A percentile compares a stretch with the other conserved stretches of the same genome.
Evolutionary conservation across 2,329 filamentous ascomycete genomes (phyloP).

Genomic region (Davidsoniella eucalypti): DNA sequence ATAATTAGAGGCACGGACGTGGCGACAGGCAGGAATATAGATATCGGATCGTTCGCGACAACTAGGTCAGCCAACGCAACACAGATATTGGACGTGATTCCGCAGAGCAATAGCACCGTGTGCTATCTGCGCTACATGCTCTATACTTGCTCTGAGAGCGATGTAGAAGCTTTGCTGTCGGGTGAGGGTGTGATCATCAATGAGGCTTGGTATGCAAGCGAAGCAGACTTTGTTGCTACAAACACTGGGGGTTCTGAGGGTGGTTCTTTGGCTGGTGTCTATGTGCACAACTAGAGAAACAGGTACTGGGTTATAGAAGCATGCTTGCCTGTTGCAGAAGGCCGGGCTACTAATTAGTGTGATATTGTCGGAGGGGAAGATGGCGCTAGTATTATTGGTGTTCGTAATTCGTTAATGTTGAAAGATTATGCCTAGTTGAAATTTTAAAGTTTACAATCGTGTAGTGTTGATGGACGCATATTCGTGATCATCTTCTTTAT

Average conservation of each 20-base stretch:
- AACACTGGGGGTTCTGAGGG: background rate
- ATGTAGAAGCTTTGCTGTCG: conserved; percentile 16
- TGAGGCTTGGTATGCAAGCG: conserved; percentile 6
- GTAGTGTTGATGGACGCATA: conserved; percentile 8
- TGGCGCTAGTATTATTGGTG: background rate
- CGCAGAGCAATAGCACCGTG: conserved; percentile 23
- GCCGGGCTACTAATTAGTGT: too few relatives aligned
- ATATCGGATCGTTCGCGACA: conserved; percentile 27
- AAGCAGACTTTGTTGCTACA: background rate
- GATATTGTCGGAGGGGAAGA: background rate
- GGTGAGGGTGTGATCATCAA: conserved; percentile 6
- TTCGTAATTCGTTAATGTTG: background rate
- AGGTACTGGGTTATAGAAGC: background rate
- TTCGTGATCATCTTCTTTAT: conserved; percentile 7
- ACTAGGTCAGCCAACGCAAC: background rate
- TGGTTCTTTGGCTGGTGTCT: background rate
- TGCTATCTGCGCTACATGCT: conserved; percentile 43
- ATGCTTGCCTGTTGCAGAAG: too few relatives aligned
- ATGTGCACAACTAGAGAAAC: background rate
- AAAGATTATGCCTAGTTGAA: background rate
- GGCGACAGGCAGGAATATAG: conserved; percentile 35
- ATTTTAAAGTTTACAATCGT: background rate
- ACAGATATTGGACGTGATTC: background rate
- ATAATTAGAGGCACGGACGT: conserved; percentile 39
- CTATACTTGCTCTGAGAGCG: conserved; percentile 33